A percentile compares a stretch with the other conserved stretches of the same genome.
phyloP scores from a whole-genome alignment of 352 stramenopile genomes.

The Thraustochytrium striatum region DNA sequence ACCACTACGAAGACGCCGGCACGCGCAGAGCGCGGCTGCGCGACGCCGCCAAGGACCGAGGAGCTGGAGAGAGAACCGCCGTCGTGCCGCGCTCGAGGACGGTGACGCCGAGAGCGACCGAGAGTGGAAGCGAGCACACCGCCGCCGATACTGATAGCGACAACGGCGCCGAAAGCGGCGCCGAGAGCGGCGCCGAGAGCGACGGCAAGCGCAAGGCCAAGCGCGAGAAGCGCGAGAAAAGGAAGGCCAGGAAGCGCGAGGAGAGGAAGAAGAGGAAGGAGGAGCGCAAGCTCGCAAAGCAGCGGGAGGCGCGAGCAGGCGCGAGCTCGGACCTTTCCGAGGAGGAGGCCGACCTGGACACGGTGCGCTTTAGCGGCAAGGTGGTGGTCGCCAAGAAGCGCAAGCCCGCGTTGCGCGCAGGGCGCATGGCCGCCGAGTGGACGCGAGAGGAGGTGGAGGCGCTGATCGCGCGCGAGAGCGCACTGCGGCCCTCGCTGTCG shows the following conservation, averaged over 20 bases:
- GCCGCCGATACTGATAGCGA: neutral
- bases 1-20: slow-evolving; percentile 23
- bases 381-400: slow-evolving; percentile 10
- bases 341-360: slow-evolving; percentile 38
- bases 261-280: neutral
- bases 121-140: neutral
- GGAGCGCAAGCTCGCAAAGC: neutral
- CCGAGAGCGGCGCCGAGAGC: slow-evolving; percentile 14
- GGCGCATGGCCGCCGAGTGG: neutral
- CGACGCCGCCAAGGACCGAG: neutral
- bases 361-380: slow-evolving; percentile 25
- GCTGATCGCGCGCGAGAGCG: neutral
- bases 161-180: slow-evolving; percentile 1
- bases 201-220: neutral
- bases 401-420: neutral
- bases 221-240: slow-evolving; percentile 9
- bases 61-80: slow-evolving; percentile 4
- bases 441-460: neutral
- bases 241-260: neutral
- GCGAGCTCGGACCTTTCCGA: neutral
- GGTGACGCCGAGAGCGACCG: neutral
- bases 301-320: neutral
- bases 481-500: neutral
- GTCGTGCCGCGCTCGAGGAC: neutral
- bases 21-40: neutral